Evolutionary conservation across 192 early-diverging fungal species (phyloP), one percentile per base, ranked within the genome.

Genomic region (Lunasporangiospora selenospora): DNA sequence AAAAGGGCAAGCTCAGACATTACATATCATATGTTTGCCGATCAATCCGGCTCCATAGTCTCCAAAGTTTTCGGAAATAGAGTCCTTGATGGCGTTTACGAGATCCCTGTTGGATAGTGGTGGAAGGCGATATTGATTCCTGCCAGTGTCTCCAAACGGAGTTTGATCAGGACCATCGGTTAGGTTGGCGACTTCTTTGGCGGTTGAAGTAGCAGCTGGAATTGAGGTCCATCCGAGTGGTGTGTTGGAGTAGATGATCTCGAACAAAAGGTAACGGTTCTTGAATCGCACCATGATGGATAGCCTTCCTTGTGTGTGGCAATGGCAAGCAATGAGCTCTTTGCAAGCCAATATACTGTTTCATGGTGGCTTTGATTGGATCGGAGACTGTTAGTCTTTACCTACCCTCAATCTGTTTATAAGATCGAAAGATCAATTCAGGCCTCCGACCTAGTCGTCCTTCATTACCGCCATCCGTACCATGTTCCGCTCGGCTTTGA

Each of bases 261-360:
- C 80, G 48, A 82, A 79, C 16, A 82, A 53, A 12, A 82, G 46
- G 65, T 78, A 82, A 52, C 80, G 75, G 48, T 82, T 76, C 70
- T 82, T 82, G 75, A 82, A 82, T 40, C 80, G 75, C 18, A 82
- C 80, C 80, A 82, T 82, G 47, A 19, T 53, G 39, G n/a, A 38
- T 33, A 36, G 37, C 7, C 41, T 19, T 11, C 41, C 21, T 16
- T 29, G 30, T 29, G 26, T 1, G 3, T 1, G 8, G 46, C 26
- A 48, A 48, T 16, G 26, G 30, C 10, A 23, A 13, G 10, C 23
- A 46, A 26, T 24, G 4, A 19, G 5, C 30, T 48, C 26, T 48
- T 48, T 27, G 26, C 46, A 15, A 29, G 26, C 46, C 46, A 27
- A 15, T 51, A n/a, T n/a, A n/a, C n/a, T n/a, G n/a, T n/a, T n/a